Evolutionary conservation across 768 basidiomycete species (phyloP), one percentile per base, ranked within the genome.

Genomic region (Lactarius deliciosus): DNA sequence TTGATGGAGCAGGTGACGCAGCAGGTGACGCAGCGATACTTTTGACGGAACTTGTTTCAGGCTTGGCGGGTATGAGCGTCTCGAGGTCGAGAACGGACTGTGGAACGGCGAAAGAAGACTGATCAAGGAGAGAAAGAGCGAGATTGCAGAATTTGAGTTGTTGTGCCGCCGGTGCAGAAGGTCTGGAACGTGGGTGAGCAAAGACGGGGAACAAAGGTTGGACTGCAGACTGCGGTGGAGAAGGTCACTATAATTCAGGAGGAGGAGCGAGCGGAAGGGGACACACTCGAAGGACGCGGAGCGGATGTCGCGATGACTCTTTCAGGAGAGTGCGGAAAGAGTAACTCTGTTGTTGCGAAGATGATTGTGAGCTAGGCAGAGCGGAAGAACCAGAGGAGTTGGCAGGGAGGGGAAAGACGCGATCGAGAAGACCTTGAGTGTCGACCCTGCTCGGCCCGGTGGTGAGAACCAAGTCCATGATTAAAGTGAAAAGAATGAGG

Each of bases 101-200:
- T 43, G 79, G 70, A 57, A 79, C 75, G 64, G 82, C 76, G 64
- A 78, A 78, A 2, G 90, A 86, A 30, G 89, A 85, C 70, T 92
- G 88, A 72, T 89, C 82, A 70, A 94, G 80, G 66, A 94, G 83
- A 30, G 86, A 86, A 18, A 82, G 79, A 0, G 92, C 91, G 65
- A 91, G 84, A 66, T 84, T 80, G 79, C 89, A 91, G 77, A 94
- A 94, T 34, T 82, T 83, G 55, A 83, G 83, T 71, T 92, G 91
- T 69, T 90, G 86, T 5, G 83, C 79, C 1, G 89, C 88, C 9
- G 87, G 84, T 3, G 82, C 77, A 13, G 89, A 87, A 1, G 83
- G 80, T 2, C 79, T 81, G n/a, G 87, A 83, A 55, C 91, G 85
- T 5, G 86, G 85, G 60, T 85, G 82, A 43, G 86, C 84, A 32